These are phyloP conservation scores for Pseudogymnoascus sp. DNA, from an alignment of 2,329 filamentous ascomycete species.

Conservation along the genomic window DNA sequence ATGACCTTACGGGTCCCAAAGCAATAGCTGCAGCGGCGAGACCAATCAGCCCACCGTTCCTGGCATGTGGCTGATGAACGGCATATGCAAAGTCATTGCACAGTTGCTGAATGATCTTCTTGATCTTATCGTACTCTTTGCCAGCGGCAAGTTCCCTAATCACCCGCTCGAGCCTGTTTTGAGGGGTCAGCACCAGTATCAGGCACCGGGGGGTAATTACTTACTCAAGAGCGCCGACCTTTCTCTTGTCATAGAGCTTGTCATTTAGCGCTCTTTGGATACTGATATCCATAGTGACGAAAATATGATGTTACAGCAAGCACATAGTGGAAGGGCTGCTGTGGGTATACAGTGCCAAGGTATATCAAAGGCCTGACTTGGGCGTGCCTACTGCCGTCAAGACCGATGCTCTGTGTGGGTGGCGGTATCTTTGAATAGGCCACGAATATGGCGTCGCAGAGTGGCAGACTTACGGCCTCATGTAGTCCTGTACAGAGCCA, in stretches of 20 bases:
- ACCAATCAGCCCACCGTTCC: constrained; percentile 93
- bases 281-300: constrained; percentile 65
- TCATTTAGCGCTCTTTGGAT: constrained; percentile 91
- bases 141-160: constrained; percentile 75
- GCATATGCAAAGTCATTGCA: constrained; percentile 98
- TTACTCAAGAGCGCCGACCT: constrained; percentile 92
- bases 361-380: background rate
- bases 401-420: background rate
- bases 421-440: background rate
- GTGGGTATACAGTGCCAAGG: constrained; percentile 1
- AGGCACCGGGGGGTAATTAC: constrained; percentile 25
- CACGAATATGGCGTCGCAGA: constrained; percentile 1
- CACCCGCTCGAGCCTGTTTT: constrained; percentile 69
- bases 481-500: background rate
- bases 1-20: constrained; percentile 67
- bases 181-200: background rate
- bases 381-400: background rate
- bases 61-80: constrained; percentile 89
- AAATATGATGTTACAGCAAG: constrained; percentile 4
- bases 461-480: background rate
- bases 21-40: constrained; percentile 94
- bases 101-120: constrained; percentile 86
- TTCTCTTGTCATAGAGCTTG: constrained; percentile 98
- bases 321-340: constrained; percentile 2
- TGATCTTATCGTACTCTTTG: constrained; percentile 72